Evolutionary conservation across 2,329 filamentous ascomycete genomes (phyloP).

Genomic region (Arthrobotrys pseudoclavata): DNA sequence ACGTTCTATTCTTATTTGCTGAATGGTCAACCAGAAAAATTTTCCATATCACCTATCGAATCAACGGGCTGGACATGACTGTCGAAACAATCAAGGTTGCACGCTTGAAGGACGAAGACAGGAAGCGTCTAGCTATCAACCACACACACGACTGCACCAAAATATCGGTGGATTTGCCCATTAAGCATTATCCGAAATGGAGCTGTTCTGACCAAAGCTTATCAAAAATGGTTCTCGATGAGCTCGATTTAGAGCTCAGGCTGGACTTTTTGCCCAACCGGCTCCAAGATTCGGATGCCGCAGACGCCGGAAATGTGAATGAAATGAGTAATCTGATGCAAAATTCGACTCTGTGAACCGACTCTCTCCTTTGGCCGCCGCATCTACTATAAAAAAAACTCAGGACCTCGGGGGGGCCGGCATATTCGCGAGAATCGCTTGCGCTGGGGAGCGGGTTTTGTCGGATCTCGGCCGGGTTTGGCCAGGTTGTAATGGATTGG

Average conservation of each 20-base stretch:
- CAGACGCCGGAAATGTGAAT: not conserved
- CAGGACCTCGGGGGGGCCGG: not conserved
- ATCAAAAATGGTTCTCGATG: conserved; percentile 37
- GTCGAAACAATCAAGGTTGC: conserved; percentile 11
- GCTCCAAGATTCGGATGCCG: not conserved
- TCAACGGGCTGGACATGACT: conserved; percentile 40
- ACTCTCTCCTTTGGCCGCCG: not conserved
- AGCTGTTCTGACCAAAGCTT: conserved; percentile 29
- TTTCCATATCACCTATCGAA: conserved; percentile 36
- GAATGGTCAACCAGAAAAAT: conserved; percentile 37
- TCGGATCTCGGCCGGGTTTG: not conserved
- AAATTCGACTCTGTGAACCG: conserved; percentile 21
- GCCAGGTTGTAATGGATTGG: not conserved
- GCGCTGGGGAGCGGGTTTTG: not conserved
- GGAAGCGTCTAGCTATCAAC: conserved; percentile 23
- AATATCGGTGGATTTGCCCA: conserved; percentile 28
- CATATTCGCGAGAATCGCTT: not conserved
- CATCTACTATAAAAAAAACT: not conserved
- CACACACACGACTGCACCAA: conserved; percentile 41
- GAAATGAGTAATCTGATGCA: conserved; percentile 31
- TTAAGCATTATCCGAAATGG: conserved; percentile 55
- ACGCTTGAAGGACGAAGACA: conserved; percentile 38
- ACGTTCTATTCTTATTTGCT: conserved; percentile 44
- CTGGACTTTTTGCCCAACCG: conserved; percentile 28
- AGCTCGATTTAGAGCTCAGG: conserved; percentile 40